A percentile compares a stretch with the other conserved stretches of the same genome.
phyloP scores from a whole-genome alignment of 116 monocot species.

The Phalaenopsis hybrid region DNA sequence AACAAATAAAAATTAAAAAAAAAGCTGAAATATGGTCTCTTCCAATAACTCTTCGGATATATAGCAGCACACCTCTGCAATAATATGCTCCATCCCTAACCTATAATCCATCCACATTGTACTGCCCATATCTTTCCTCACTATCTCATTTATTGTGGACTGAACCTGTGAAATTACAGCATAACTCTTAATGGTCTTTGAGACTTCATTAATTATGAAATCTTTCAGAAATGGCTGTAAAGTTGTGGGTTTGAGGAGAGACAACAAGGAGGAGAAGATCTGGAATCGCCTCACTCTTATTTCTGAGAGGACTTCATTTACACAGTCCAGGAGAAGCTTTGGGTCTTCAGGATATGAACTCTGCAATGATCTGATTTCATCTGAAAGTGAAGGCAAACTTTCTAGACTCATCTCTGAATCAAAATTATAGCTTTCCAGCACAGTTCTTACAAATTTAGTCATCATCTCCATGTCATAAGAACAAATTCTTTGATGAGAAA shows the following conservation, averaged over 20 bases:
- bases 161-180: slow-evolving; percentile 19
- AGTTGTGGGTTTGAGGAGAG: slow-evolving; percentile 17
- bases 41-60: slow-evolving; percentile 52
- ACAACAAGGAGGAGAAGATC: slow-evolving; percentile 32
- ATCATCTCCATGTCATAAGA: slow-evolving; percentile 26
- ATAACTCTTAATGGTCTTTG: slow-evolving; percentile 25
- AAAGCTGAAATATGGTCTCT: slow-evolving; percentile 30
- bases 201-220: slow-evolving; percentile 39
- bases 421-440: slow-evolving; percentile 42
- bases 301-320: slow-evolving; percentile 50
- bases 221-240: slow-evolving; percentile 17
- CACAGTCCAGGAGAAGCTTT: slow-evolving; percentile 57
- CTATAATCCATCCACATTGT: slow-evolving; percentile 45
- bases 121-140: slow-evolving; percentile 33
- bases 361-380: slow-evolving; percentile 27
- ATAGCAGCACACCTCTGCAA: slow-evolving; percentile 25
- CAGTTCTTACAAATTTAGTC: slow-evolving; percentile 33
- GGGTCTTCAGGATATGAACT: slow-evolving; percentile 31
- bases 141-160: slow-evolving; percentile 36
- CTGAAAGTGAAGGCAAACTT: slow-evolving; percentile 28
- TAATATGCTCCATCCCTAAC: slow-evolving; percentile 30
- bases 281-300: slow-evolving; percentile 28
- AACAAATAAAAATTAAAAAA: slow-evolving; percentile 3
- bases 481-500: slow-evolving; percentile 11
- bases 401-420: slow-evolving; percentile 14